Base-by-base conservation (phyloP, 768 basidiomycete genomes). In the Phanerochaete carnosa region DNA sequence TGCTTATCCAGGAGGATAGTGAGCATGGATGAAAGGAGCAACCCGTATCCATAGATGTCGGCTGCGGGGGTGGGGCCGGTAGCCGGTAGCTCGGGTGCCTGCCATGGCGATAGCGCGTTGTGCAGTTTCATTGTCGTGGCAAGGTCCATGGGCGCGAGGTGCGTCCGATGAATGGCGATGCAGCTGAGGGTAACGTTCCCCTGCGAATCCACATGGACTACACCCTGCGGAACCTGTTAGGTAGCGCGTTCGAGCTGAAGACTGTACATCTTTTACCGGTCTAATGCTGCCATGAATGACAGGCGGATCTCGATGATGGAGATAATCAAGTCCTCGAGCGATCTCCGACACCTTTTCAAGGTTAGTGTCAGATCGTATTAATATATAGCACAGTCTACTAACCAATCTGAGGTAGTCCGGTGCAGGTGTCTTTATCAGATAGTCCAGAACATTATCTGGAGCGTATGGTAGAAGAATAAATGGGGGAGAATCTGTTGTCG, bases 391-490 rank as follows among this genome's bases (percentile, higher is more conserved):
- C 7, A 19, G 15, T 33, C 16, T 52, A 43, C 54, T 3, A 22
- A 55, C 54, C 35, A 55, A 33, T 39, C 26, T 19, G 7, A 55
- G 35, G 15, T 55, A 55, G 33, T 55, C 37, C 22, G 54, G 54
- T 5, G 54, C 54, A 22, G 23, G 33, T 12, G 15, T 43, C 37
- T 39, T 39, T 9, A 9, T 13, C 1, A 54, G 52, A 25, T 54
- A 54, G 32, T 55, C 54, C 9, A 55, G 23, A 15, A 43, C 35
- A 39, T 43, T 43, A n/a, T 55, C 37, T 12, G 54, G 37, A 8
- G 54, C 33, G 29, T 43, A 55, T 12, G 54, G 54, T 15, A 55
- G 35, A 22, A 55, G 54, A 29, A 55, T 33, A 26, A 55, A 55
- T 39, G 54, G 54, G 3, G 54, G 37, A 9, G 35, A 39, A 28